These are phyloP conservation scores for Rhodotorula babjevae DNA, from an alignment of 768 basidiomycete genomes.

Conservation along the genomic window DNA sequence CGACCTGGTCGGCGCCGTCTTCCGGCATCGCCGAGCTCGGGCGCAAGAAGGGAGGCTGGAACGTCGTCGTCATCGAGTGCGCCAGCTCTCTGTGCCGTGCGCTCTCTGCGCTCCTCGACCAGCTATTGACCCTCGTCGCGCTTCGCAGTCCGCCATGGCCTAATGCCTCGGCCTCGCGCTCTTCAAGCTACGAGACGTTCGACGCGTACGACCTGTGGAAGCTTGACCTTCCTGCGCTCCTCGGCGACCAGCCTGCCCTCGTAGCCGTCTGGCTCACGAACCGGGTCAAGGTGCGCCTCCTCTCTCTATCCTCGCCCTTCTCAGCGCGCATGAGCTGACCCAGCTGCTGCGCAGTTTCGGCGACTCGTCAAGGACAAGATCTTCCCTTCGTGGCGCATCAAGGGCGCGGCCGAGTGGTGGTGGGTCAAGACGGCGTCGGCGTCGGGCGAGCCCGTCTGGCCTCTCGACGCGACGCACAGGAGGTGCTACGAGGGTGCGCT, in stretches of 20 bases:
- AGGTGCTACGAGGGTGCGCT: conserved; percentile 35
- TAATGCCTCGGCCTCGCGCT: conserved; percentile 22
- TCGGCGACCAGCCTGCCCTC: conserved; percentile 9
- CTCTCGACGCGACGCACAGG: conserved; percentile 10
- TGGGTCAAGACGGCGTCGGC: conserved; percentile 33
- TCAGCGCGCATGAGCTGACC: background rate
- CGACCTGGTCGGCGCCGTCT: conserved; percentile 11
- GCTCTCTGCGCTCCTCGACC: background rate
- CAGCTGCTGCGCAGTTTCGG: conserved; percentile 14
- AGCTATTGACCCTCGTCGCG: background rate
- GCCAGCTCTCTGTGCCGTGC: background rate
- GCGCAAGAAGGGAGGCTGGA: conserved; percentile 6
- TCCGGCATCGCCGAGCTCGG: conserved; percentile 1
- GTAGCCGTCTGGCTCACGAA: conserved; percentile 34
- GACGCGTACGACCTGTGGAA: conserved; percentile 37
- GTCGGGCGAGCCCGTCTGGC: conserved; percentile 29
- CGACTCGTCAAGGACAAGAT: conserved; percentile 29
- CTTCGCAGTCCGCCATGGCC: conserved; percentile 33
- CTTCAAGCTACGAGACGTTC: conserved; percentile 31
- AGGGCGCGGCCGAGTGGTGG: conserved; percentile 20
- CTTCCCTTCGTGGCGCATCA: conserved; percentile 23
- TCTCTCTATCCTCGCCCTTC: background rate
- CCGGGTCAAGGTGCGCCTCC: conserved; percentile 19
- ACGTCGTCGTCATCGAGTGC: conserved; percentile 27
- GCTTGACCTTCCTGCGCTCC: conserved; percentile 12